phyloP scores from a whole-genome alignment of 2,329 filamentous ascomycete species.

The Penicillium sp. region DNA sequence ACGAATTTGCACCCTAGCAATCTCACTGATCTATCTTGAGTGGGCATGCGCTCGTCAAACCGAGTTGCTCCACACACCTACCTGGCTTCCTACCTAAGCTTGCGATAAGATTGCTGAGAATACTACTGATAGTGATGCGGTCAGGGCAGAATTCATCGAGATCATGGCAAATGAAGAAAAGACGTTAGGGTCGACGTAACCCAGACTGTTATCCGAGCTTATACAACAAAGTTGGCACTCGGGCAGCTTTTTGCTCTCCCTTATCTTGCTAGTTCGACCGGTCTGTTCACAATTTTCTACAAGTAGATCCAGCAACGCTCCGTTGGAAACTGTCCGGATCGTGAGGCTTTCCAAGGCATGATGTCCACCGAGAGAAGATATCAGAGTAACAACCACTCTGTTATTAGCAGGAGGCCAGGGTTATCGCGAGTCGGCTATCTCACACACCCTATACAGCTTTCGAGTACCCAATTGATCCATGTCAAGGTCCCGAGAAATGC shows the following conservation, averaged over 20 bases:
- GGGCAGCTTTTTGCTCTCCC: background rate
- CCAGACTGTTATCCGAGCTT: background rate
- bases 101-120: slow-evolving; percentile 4
- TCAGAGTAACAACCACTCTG: no score
- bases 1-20: background rate
- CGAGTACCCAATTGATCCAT: no score
- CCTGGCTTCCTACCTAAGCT: slow-evolving; percentile 25
- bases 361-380: no score
- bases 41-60: slow-evolving; percentile 26
- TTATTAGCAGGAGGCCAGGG: no score
- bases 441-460: no score
- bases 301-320: background rate
- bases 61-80: slow-evolving; percentile 27
- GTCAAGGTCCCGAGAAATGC: no score
- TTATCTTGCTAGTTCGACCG: background rate
- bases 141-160: background rate
- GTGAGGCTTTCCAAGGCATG: background rate
- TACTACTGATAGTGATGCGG: background rate
- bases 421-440: no score
- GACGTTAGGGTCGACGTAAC: background rate
- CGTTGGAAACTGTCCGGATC: background rate
- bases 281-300: background rate
- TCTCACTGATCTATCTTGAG: slow-evolving; percentile 41
- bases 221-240: background rate
- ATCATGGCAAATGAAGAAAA: background rate